Evolutionary conservation across 225 moss, liverwort and hornwort genomes (phyloP).

Genomic region (Anthoceros angustus): DNA sequence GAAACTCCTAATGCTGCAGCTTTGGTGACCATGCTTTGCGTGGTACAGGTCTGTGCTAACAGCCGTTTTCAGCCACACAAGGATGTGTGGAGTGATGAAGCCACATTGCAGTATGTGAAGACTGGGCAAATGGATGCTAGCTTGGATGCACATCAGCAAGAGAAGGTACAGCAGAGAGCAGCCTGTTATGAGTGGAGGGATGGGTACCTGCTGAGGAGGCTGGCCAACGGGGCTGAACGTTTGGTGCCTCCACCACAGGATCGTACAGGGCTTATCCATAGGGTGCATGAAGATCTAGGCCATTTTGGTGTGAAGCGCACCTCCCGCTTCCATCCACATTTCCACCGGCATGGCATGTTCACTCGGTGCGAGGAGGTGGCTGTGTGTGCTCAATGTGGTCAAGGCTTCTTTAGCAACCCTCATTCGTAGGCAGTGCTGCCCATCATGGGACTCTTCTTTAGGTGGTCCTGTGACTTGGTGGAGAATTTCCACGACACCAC

Average conservation of each 20-base stretch:
- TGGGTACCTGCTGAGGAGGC: neutral
- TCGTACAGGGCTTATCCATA: neutral
- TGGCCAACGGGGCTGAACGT: neutral
- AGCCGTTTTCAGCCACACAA: too few relatives aligned
- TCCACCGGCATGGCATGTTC: neutral
- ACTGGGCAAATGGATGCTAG: neutral
- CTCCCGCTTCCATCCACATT: neutral
- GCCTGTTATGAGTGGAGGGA: neutral
- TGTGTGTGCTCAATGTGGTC: neutral
- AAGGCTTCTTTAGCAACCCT: neutral
- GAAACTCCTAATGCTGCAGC: too few relatives aligned
- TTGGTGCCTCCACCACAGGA: neutral
- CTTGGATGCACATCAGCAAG: neutral
- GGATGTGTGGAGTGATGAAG: neutral
- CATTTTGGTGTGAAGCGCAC: too few relatives aligned
- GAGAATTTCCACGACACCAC: neutral
- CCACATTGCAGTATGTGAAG: neutral
- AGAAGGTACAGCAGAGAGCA: neutral
- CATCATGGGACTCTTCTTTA: neutral
- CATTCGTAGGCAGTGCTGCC: neutral
- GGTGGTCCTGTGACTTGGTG: conserved; percentile 3
- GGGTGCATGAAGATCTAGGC: neutral
- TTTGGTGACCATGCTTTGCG: too few relatives aligned
- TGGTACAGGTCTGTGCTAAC: too few relatives aligned
- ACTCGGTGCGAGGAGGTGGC: neutral